phyloP scores from a whole-genome alignment of 257 asterid species.

The Nicotiana attenuata region DNA sequence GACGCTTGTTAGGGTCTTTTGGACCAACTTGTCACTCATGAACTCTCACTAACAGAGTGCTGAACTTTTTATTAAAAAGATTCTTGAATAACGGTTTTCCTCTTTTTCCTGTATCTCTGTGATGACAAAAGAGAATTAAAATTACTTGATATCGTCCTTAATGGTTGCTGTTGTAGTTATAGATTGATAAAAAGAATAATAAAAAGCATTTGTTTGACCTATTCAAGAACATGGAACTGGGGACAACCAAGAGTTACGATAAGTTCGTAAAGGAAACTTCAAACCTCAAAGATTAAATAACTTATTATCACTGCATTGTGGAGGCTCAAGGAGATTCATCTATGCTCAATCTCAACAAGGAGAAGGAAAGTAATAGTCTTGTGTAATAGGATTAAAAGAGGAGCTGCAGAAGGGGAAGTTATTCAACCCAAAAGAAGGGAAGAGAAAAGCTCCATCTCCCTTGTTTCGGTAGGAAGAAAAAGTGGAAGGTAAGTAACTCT shows the following conservation, averaged over 20 bases:
- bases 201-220: neutral
- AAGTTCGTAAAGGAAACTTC: neutral
- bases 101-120: neutral
- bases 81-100: neutral
- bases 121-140: neutral
- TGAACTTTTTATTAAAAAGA: neutral
- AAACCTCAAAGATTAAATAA: neutral
- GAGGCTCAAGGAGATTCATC: slow-evolving; percentile 2
- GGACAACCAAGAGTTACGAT: neutral
- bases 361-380: neutral
- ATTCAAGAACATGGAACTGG: neutral
- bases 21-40: neutral
- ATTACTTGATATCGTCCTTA: neutral
- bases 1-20: neutral
- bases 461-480: neutral
- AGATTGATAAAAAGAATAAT: neutral
- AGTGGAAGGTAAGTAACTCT: neutral
- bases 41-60: neutral
- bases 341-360: neutral
- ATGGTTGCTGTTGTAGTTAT: neutral
- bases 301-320: neutral
- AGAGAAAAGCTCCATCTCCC: slow-evolving; percentile 1
- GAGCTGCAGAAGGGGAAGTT: neutral
- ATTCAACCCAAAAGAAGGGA: neutral
- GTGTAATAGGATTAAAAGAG: neutral